Evolutionary conservation across 352 stramenopile genomes (phyloP).

Genomic region (Globisporangium rhizosaccharum): DNA sequence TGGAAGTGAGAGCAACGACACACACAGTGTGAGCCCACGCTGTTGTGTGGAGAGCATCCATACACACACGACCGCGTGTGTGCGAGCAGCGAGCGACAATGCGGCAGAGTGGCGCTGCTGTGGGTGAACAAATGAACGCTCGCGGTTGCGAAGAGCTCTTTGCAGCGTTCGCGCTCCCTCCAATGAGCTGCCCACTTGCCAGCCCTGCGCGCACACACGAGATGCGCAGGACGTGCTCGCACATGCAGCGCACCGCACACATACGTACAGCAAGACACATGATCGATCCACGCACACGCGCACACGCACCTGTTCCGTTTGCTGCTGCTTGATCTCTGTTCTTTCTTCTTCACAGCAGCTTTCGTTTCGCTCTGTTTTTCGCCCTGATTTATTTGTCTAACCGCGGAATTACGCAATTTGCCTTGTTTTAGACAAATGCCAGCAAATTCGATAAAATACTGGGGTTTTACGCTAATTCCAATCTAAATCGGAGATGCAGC

Average conservation of each 20-base stretch:
- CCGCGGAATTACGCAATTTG: background rate
- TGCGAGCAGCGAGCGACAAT: too few relatives aligned
- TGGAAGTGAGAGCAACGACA: too few relatives aligned
- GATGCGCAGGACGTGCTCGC: too few relatives aligned
- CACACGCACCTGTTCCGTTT: background rate
- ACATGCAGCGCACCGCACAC: background rate
- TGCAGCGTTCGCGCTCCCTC: too few relatives aligned
- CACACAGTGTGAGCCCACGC: background rate
- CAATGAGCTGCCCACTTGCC: background rate
- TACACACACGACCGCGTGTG: too few relatives aligned
- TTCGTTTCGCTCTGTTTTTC: background rate
- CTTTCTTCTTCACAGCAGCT: background rate
- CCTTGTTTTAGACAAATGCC: background rate
- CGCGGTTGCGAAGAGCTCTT: too few relatives aligned
- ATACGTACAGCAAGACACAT: background rate
- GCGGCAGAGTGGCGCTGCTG: too few relatives aligned
- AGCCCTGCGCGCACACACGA: background rate
- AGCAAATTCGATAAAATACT: too few relatives aligned
- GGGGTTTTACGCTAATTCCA: too few relatives aligned
- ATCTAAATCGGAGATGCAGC: too few relatives aligned
- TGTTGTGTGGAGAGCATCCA: too few relatives aligned
- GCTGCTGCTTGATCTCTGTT: slow-evolving; percentile 13
- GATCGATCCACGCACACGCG: background rate
- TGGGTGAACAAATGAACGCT: too few relatives aligned
- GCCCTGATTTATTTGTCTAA: background rate